Evolutionary conservation across 2,329 filamentous ascomycete species (phyloP), one percentile per base, ranked within the genome.

Genomic region (Fusarium zealandicum): DNA sequence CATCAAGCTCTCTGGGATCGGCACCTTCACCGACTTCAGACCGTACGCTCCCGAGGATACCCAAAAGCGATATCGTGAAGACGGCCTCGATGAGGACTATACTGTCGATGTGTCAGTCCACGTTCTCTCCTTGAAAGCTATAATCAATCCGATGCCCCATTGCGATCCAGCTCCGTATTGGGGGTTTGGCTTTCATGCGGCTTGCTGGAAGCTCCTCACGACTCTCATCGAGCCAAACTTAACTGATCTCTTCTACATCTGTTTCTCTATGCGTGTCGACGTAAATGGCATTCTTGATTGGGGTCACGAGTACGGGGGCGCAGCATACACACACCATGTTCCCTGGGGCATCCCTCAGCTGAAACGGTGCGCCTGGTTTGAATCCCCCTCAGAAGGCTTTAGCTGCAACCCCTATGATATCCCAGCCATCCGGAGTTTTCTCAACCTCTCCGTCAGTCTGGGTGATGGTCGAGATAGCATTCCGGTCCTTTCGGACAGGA

Each of bases 151-250:
- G 6, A 30, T 25, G 6, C 31, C 35, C 4, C n/a, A 18, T 14
- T 50, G 22, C 13, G 40, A 50, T n/a, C 36, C 37, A 10, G 11
- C 25, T n/a, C 42, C 53, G 5, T 52, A 44, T 9, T 55, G 55
- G 28, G 55, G 55, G 1, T 54, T 44, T n/a, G 51, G 25, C 6
- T 58, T 58, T 9, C 55, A 58, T 28, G 35, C 55, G 12, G 35
- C 51, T 20, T 55, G 55, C 14, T 58, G 46, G 55, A 31, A 46
- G 2, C 39, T 58, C 14, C 39, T 55, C 10, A 20, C 33, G 3
- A 11, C n/a, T 3, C 14, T 55, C 18, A 39, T 51, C 9, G 20
- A 44, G 6, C 51, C 55, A 1, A 20, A 28, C 7, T 5, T 45
- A n/a, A 9, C 18, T 4, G 25, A 55, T 20, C 27, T 52, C 10